Base-by-base conservation (phyloP, 1,284 basidiomycete genomes). In the Cutaneotrichosporon sp. region DNA sequence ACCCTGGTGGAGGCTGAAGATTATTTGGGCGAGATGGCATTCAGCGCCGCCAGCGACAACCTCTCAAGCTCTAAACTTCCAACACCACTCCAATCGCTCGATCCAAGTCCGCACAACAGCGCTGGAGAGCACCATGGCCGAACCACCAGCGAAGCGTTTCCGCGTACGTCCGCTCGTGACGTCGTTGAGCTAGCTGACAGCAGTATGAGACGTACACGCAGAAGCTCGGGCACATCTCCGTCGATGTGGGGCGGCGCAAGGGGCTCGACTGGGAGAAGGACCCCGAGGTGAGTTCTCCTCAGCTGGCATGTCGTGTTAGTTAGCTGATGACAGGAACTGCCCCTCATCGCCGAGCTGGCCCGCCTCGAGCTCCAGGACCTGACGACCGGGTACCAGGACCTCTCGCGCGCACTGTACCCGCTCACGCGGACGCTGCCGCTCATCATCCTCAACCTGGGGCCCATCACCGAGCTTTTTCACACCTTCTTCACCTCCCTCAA, bases 361-460 rank as follows among this genome's bases (percentile, higher is more conserved):
- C 75, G 79, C 24, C 67, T 80, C 10, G 72, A 76, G 20, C 70
- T 79, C 10, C 84, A 94, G 56, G 92, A 91, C 75, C 85, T 95
- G 29, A 84, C 90, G 0, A 85, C 88, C 0, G 83, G 86, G 0
- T 95, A 93, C 77, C 81, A 91, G 61, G 79, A 83, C 22, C 90
- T 93, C 66, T 85, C 88, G 2, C 82, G 84, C 60, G 81, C 83
- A 56, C 84, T 84, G 0, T 82, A 85, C 42, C 80, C 84, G 0
- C 81, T 93, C 27, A 87, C 89, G 1, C 83, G 85, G 2, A 92
- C 89, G 1, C 86, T 95, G 81, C 87, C 92, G 0, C 81, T 93
- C 51, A 85, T 92, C 3, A 80, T 95, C 11, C 89, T 90, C 70
- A 89, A 94, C 73, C 89, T 89, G 84, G 81, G 82, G 58, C 83